Conservation (phyloP, 2,329 filamentous ascomycete genomes). For the Diaporthe sp. region DNA sequence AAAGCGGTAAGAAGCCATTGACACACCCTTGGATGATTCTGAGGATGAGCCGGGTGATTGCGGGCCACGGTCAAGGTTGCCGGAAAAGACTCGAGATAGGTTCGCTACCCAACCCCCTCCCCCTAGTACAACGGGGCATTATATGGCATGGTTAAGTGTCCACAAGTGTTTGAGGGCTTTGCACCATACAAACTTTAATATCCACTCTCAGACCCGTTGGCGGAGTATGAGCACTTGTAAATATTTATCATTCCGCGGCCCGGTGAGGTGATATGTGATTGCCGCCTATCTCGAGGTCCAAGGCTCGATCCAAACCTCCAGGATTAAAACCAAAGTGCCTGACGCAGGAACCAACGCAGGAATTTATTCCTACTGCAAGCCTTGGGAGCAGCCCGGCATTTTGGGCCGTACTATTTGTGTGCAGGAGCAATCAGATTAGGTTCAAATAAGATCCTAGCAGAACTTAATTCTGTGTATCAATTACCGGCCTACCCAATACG, state of each 20-base stretch:
- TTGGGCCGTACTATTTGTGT: background rate
- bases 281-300: too few relatives aligned
- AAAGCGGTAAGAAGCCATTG: background rate
- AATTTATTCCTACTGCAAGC: background rate
- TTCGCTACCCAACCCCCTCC: background rate
- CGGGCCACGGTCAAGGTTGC: background rate
- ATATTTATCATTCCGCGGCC: background rate
- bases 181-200: background rate
- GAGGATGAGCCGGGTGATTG: background rate
- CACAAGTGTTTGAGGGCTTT: background rate
- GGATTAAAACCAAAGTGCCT: background rate
- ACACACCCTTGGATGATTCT: background rate
- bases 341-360: background rate
- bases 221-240: background rate
- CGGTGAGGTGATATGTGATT: background rate
- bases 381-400: background rate
- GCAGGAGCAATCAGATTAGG: background rate
- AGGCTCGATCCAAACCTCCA: background rate
- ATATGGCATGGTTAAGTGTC: background rate
- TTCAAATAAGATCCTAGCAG: background rate
- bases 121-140: background rate
- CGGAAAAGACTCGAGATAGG: background rate
- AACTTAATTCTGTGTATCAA: background rate
- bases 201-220: background rate
- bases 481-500: slow-evolving; percentile 4